phyloP scores from a whole-genome alignment of 768 basidiomycete species.

The Lepiota subincarnata region DNA sequence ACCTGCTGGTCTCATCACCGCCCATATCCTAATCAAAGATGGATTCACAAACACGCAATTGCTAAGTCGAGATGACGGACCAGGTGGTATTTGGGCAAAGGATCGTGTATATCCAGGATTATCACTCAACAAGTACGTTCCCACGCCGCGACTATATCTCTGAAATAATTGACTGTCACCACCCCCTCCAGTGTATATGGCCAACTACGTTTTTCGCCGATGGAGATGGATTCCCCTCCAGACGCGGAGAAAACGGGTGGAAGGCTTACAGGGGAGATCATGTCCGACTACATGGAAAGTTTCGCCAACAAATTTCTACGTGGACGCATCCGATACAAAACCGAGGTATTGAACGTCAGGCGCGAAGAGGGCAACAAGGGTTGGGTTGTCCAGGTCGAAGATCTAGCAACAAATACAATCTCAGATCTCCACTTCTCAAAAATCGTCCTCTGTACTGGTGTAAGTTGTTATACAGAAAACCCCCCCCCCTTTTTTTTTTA shows the following conservation, averaged over 20 bases:
- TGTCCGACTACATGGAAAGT: constrained; percentile 42
- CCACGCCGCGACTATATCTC: background rate
- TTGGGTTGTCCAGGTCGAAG: constrained; percentile 45
- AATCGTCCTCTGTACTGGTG: constrained; percentile 11
- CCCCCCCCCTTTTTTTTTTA: background rate
- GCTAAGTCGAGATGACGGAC: constrained; percentile 40
- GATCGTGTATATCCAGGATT: constrained; percentile 47
- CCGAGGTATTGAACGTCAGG: constrained; percentile 43
- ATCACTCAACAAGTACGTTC: constrained; percentile 46
- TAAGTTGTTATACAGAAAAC: constrained; percentile 17
- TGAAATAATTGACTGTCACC: background rate
- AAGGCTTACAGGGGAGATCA: constrained; percentile 42
- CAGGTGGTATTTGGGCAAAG: constrained; percentile 49
- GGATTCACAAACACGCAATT: constrained; percentile 46
- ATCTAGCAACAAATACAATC: constrained; percentile 15
- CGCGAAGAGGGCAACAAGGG: constrained; percentile 20
- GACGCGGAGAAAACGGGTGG: constrained; percentile 25
- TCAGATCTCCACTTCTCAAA: constrained; percentile 3
- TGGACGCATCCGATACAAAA: constrained; percentile 22
- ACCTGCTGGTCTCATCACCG: constrained; percentile 49
- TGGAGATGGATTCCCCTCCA: constrained; percentile 39
- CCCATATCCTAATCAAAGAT: constrained; percentile 45
- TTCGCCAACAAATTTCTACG: constrained; percentile 38
- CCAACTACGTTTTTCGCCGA: constrained; percentile 46
- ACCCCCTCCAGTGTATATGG: constrained; percentile 41